Base-by-base conservation (phyloP, 129 eudicot genomes). In the Arctium lappa region DNA sequence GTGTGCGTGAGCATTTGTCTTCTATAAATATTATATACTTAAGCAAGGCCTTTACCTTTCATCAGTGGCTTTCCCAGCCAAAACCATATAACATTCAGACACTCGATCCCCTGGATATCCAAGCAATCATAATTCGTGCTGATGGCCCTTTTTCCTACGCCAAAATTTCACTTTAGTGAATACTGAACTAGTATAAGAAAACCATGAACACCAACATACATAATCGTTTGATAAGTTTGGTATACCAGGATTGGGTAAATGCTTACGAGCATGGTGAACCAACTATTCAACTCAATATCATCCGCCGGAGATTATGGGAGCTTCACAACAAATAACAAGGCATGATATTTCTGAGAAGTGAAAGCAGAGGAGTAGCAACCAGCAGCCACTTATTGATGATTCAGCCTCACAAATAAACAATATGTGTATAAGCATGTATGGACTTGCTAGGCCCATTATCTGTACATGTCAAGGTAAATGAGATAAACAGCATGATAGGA, bases 191-290 rank as follows among this genome's bases (percentile, higher is more conserved):
- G 32, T 69, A 30, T 69, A 10, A 32, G 36, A 69, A 30, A 70
- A 70, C 70, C 22, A 79, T 22, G 53, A 70, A 79, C 70, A 10
- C 29, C 53, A 69, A 6, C 7, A 78, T 5, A 79, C 44, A 79
- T 29, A 39, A 3, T 68, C 68, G 18, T 15, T 13, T 16, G 31
- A 22, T 18, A 80, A 36, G 3, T 34, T 32, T 8, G 34, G 78
- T 13, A 34, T 80, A 80, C 84, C 72, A 80, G 50, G 84, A 80
- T 50, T 72, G 62, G 30, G 62, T 68, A 65, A 79, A 79, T 32
- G 46, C 76, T 40, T 69, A 69, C 12, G 6, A 13, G 69, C 48
- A 79, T 31, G 32, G 69, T 30, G 76, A 63, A 38, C 75, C 75
- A 37, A 37, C 4, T 40, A 40, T 8, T 1, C 48, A 8, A 40